Percentiles rank a stretch among this genome's conserved stretches.
phyloP scores from a whole-genome alignment of 257 asterid genomes.

The Leptodermis oblonga region DNA sequence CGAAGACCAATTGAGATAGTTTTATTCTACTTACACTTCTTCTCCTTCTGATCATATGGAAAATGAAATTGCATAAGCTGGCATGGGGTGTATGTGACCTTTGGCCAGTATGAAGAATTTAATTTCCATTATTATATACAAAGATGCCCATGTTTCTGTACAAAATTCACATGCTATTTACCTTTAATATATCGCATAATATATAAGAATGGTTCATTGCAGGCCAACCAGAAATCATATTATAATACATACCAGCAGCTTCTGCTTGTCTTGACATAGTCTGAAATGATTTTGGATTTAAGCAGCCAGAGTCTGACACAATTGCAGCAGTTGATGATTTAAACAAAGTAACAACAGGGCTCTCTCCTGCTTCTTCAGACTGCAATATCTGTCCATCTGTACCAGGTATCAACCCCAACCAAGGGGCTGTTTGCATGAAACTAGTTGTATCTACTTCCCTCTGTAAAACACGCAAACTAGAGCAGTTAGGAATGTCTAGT shows the following conservation, averaged over 20 bases:
- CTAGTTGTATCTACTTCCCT: conserved; percentile 96
- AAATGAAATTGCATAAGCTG: neutral
- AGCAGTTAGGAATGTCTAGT: conserved; percentile 1
- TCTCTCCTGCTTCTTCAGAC: conserved; percentile 70
- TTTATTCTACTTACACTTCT: neutral
- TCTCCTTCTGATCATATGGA: neutral
- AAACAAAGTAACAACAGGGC: conserved; percentile 78
- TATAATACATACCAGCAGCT: conserved; percentile 76
- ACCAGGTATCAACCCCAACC: conserved; percentile 94
- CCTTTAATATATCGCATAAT: neutral
- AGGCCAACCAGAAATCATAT: neutral
- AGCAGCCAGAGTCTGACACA: conserved; percentile 56
- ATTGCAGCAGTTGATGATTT: conserved; percentile 71
- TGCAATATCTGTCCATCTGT: conserved; percentile 81
- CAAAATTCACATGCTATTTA: neutral
- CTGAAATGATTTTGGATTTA: conserved; percentile 61
- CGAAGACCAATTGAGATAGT: neutral
- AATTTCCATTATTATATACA: neutral
- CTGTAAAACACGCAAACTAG: conserved; percentile 34
- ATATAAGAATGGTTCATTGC: neutral
- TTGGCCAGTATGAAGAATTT: neutral
- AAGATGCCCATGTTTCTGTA: neutral
- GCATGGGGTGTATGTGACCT: neutral
- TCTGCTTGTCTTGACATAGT: conserved; percentile 92
- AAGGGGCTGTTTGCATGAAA: conserved; percentile 96